Evolutionary conservation across 225 moss, liverwort and hornwort species (phyloP).

Genomic region (Polytrichum formosum): DNA sequence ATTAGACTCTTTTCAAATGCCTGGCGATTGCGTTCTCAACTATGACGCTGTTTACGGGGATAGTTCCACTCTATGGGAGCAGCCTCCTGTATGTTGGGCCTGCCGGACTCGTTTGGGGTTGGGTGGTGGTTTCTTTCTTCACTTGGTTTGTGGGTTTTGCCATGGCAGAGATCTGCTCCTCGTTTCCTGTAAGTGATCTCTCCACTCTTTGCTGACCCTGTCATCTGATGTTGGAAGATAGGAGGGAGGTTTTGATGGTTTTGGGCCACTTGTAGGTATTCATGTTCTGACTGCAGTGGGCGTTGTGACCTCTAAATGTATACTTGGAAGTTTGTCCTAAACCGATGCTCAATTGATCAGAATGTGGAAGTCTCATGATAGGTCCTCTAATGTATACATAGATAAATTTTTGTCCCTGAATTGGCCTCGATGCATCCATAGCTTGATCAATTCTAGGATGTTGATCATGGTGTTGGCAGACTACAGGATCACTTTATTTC

Average conservation of each 20-base stretch:
- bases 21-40: conserved; percentile 97
- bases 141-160: conserved; percentile 98
- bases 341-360: too few species aligned
- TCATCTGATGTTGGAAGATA: too few species aligned
- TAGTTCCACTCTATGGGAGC: conserved; percentile 78
- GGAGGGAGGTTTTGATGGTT: too few species aligned
- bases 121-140: conserved; percentile 91
- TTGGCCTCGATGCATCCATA: too few species aligned
- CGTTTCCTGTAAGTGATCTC: conserved; percentile 67
- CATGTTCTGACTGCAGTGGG: too few species aligned
- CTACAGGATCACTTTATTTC: conserved; percentile 91
- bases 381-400: too few species aligned
- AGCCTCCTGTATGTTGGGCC: conserved; percentile 80
- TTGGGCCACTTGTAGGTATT: too few species aligned
- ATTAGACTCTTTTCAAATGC: conserved; percentile 92
- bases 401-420: too few species aligned
- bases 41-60: conserved; percentile 94
- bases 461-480: conserved; percentile 40
- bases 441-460: too few species aligned
- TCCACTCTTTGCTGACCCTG: background rate
- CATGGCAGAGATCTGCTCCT: conserved; percentile 98
- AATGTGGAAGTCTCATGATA: too few species aligned
- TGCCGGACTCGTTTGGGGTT: conserved; percentile 82
- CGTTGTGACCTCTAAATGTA: too few species aligned
- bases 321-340: too few species aligned